Conservation (phyloP, 768 basidiomycete genomes). For the Hortiboletus campestris region DNA sequence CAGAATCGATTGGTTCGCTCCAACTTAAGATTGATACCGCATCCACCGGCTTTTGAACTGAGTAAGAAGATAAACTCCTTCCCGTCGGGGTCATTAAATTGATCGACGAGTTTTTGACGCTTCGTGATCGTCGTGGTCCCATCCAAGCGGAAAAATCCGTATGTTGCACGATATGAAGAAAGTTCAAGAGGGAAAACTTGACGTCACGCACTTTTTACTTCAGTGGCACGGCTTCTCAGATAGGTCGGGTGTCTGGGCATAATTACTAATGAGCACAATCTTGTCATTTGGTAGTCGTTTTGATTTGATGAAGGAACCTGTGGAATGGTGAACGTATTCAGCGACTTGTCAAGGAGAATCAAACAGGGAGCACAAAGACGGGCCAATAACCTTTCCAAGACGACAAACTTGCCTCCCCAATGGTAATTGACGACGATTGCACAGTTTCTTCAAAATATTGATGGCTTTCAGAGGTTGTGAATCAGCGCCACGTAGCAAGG, state of each 20-base stretch:
- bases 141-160: conserved; percentile 89
- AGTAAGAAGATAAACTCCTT: conserved; percentile 94
- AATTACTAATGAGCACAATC: conserved; percentile 95
- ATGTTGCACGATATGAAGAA: conserved; percentile 45
- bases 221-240: conserved; percentile 90
- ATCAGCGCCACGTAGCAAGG: conserved; percentile 78
- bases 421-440: conserved; percentile 94
- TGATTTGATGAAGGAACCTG: conserved; percentile 84
- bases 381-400: conserved; percentile 75
- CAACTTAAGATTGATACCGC: conserved; percentile 97
- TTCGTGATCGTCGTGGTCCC: conserved; percentile 92
- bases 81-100: conserved; percentile 90
- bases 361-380: background rate
- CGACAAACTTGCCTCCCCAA: conserved; percentile 90
- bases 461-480: conserved; percentile 97
- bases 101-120: conserved; percentile 93
- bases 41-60: conserved; percentile 94
- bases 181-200: background rate
- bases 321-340: background rate
- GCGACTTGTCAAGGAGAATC: background rate
- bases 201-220: conserved; percentile 64
- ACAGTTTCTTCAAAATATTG: conserved; percentile 90
- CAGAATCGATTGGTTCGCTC: conserved; percentile 91
- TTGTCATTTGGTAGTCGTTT: conserved; percentile 85
- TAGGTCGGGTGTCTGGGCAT: conserved; percentile 90